Evolutionary conservation across 805 yeast genomes (phyloP), one percentile per base, ranked within the genome.

Genomic region (Kodamaea lidongshanica): DNA sequence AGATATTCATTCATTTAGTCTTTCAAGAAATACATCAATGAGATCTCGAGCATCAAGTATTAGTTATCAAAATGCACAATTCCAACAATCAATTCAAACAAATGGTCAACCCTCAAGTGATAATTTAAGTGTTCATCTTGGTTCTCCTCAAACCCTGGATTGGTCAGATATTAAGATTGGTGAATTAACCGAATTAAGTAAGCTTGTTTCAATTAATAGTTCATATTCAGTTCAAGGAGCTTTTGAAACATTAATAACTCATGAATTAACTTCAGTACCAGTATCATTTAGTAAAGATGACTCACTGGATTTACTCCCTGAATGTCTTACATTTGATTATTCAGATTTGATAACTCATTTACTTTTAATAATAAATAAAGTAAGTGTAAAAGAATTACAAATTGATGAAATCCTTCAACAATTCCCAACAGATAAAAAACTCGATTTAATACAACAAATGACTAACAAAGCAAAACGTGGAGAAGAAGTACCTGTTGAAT

Each of bases 281-380:
- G 92, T 89, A 11, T 48, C 59, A 13, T 25, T 50, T 18, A 40
- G 54, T 5, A 73, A 70, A 39, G 63, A 68, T 27, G 61, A 46
- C 35, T 61, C 66, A 2, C 63, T 67, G 30, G 84, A 77, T 42
- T 60, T 78, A 42, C 13, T 30, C 18, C 35, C 48, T 20, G 72
- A 79, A 41, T 85, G 92, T 47, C 67, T 81, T 37, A 81, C 95
- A 2, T 89, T 89, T 54, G 98, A 92, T 56, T 92, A 86, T 58
- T 72, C 89, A 16, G 96, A 89, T 58, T 68, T 89, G 55, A 87
- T 85, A 47, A 79, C 96, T 8, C 87, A 87, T 52, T 63, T 89
- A 40, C 62, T 89, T 41, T 61, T 92, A 37, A 92, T 92, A 13
- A 67, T 88, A 65, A 88, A 89, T 51, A 84, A 81, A 48, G 58